phyloP scores from a whole-genome alignment of 2,329 filamentous ascomycete genomes.

The Fusarium stilboides region DNA sequence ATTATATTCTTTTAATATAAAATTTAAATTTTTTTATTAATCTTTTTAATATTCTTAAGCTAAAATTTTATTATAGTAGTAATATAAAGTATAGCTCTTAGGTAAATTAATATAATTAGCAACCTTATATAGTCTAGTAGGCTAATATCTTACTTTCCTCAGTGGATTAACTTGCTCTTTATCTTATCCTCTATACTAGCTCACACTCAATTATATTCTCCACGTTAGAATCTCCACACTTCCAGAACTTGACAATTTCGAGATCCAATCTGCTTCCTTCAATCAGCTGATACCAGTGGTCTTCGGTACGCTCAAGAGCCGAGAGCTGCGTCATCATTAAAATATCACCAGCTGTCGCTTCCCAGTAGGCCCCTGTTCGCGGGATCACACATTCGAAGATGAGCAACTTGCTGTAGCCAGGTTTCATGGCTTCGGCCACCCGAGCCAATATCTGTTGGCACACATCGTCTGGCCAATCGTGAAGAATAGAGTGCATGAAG shows the following conservation, averaged over 20 bases:
- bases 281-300: slow-evolving; percentile 38
- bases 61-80: too few species aligned
- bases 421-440: slow-evolving; percentile 49
- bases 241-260: slow-evolving; percentile 44
- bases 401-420: slow-evolving; percentile 54
- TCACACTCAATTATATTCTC: slow-evolving; percentile 46
- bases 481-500: slow-evolving; percentile 55
- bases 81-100: too few species aligned
- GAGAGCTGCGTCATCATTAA: slow-evolving; percentile 51
- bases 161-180: too few species aligned
- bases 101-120: too few species aligned
- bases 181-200: slow-evolving; percentile 1
- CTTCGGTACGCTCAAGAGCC: slow-evolving; percentile 39
- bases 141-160: too few species aligned
- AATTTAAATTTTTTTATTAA: too few species aligned
- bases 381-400: slow-evolving; percentile 55
- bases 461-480: slow-evolving; percentile 62
- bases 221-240: slow-evolving; percentile 16
- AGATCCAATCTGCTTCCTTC: slow-evolving; percentile 21
- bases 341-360: slow-evolving; percentile 51
- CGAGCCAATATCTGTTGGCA: slow-evolving; percentile 49
- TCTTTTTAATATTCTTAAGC: too few species aligned
- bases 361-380: slow-evolving; percentile 49
- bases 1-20: too few species aligned
- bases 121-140: too few species aligned